phyloP scores from a whole-genome alignment of 2,329 filamentous ascomycete species.

The Zymoseptoria ardabiliae region DNA sequence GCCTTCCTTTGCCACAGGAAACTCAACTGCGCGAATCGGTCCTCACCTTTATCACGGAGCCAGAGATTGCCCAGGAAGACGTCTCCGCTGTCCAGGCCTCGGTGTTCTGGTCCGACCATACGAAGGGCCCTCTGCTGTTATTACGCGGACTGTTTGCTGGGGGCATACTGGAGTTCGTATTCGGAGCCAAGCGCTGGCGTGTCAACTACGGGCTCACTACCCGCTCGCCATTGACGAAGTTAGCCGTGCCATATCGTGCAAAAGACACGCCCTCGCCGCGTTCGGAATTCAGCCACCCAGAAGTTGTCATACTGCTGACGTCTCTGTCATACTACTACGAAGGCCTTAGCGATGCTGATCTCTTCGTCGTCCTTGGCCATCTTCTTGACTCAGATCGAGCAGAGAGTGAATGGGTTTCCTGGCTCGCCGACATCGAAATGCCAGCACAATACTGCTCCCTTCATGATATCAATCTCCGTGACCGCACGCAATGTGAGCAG shows the following conservation, averaged over 20 bases:
- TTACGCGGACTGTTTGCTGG: slow-evolving; percentile 57
- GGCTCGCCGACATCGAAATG: slow-evolving; percentile 14
- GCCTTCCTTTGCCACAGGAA: slow-evolving; percentile 13
- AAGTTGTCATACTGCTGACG: slow-evolving; percentile 59
- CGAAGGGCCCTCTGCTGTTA: slow-evolving; percentile 35
- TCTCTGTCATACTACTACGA: slow-evolving; percentile 61
- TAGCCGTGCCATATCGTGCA: slow-evolving; percentile 60
- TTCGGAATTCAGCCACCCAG: slow-evolving; percentile 62
- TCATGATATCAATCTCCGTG: slow-evolving; percentile 24
- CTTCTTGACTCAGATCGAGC: slow-evolving; percentile 22
- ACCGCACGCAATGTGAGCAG: slow-evolving; percentile 13
- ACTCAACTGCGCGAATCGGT: slow-evolving; percentile 9
- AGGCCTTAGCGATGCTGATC: slow-evolving; percentile 41
- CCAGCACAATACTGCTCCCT: slow-evolving; percentile 14
- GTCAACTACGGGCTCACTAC: slow-evolving; percentile 49
- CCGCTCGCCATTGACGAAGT: slow-evolving; percentile 42
- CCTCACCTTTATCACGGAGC: slow-evolving; percentile 13
- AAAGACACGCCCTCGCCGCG: slow-evolving; percentile 58
- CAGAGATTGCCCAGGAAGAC: neutral
- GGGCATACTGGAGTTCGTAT: slow-evolving; percentile 50
- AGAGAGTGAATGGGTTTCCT: slow-evolving; percentile 21
- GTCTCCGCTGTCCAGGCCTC: neutral
- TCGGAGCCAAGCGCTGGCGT: slow-evolving; percentile 59
- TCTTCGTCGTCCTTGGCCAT: slow-evolving; percentile 34
- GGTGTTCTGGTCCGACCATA: neutral